These are phyloP conservation scores for Eutreptiella sp. DNA, from an alignment of 208 protist genomes.

Conservation along the genomic window DNA sequence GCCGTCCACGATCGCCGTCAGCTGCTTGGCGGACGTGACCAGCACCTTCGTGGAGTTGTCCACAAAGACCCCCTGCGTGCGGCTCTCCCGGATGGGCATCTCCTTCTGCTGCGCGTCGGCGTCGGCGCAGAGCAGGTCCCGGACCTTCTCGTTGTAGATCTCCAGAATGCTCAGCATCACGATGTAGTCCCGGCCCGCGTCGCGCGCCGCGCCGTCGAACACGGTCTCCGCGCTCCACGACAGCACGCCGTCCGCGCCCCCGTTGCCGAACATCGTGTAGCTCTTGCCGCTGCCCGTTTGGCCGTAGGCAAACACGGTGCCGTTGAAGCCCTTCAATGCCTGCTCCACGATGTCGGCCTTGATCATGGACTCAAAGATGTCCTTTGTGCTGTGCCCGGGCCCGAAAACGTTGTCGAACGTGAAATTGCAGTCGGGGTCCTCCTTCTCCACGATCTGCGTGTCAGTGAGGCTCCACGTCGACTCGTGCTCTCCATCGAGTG, in stretches of 20 bases:
- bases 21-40: slow-evolving; percentile 52
- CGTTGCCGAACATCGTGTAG: slow-evolving; percentile 26
- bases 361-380: slow-evolving; percentile 7
- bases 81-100: slow-evolving; percentile 5
- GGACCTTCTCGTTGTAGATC: slow-evolving; percentile 27
- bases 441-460: slow-evolving; percentile 1
- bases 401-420: slow-evolving; percentile 22
- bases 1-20: slow-evolving; percentile 49
- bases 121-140: slow-evolving; percentile 15
- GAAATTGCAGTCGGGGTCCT: slow-evolving; percentile 10
- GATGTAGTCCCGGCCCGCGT: background rate
- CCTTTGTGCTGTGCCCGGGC: background rate
- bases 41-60: slow-evolving; percentile 55
- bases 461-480: slow-evolving; percentile 1
- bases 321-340: slow-evolving; percentile 29
- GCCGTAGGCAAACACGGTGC: slow-evolving; percentile 33
- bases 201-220: slow-evolving; percentile 1
- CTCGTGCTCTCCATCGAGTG: slow-evolving; percentile 3
- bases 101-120: slow-evolving; percentile 1
- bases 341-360: slow-evolving; percentile 17
- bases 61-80: slow-evolving; percentile 57
- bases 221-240: slow-evolving; percentile 14
- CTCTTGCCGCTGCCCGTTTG: slow-evolving; percentile 33
- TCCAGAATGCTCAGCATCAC: slow-evolving; percentile 11
- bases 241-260: slow-evolving; percentile 4